These are phyloP conservation scores for Zancudomyces culisetae DNA, from an alignment of 371 early-diverging fungal genomes.

Conservation along the genomic window DNA sequence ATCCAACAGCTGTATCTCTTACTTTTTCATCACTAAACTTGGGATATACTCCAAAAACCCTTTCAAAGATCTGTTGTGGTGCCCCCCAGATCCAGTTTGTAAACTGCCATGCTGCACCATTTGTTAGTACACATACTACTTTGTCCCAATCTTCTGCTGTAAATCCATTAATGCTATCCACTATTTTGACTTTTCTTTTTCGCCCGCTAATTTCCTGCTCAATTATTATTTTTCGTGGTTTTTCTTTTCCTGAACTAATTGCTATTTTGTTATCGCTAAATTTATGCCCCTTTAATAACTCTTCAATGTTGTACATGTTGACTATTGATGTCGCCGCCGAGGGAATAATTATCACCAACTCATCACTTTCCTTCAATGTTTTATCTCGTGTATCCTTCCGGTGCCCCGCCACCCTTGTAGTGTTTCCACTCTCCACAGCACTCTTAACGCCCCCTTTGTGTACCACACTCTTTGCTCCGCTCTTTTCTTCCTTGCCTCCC, in stretches of 20 bases:
- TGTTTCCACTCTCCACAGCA: not conserved
- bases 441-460: not conserved
- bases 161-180: conserved; percentile 47
- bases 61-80: conserved; percentile 58
- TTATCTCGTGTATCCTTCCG: not conserved
- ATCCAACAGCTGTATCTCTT: conserved; percentile 32
- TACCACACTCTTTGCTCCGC: not conserved
- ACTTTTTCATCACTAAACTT: conserved; percentile 55
- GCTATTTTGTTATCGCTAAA: conserved; percentile 42
- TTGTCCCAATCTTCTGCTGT: conserved; percentile 63
- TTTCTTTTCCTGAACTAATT: conserved; percentile 38
- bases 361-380: conserved; percentile 6
- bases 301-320: conserved; percentile 65
- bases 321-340: conserved; percentile 62
- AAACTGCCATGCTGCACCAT: conserved; percentile 84
- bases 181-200: conserved; percentile 23
- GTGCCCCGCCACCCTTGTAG: not conserved
- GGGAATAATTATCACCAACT: conserved; percentile 78
- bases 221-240: conserved; percentile 36
- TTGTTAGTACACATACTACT: conserved; percentile 72
- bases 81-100: conserved; percentile 72
- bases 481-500: not conserved
- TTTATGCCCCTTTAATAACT: conserved; percentile 52
- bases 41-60: conserved; percentile 59
- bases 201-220: conserved; percentile 29